Evolutionary conservation across 768 basidiomycete species (phyloP).

Genomic region (Porpolomopsis calyptriformis): DNA sequence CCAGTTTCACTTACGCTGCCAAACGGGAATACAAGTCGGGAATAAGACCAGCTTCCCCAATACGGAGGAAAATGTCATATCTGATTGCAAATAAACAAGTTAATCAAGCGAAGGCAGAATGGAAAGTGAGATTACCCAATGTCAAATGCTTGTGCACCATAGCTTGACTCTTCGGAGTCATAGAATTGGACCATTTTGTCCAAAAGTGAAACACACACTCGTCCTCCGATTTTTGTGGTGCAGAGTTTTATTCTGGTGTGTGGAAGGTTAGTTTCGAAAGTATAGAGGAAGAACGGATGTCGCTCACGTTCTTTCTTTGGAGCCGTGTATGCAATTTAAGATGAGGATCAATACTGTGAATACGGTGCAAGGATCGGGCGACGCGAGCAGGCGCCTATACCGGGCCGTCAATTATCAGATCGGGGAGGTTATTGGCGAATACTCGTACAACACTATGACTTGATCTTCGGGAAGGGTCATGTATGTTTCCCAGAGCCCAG

Average conservation of each 20-base stretch:
- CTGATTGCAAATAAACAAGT: slow-evolving; percentile 23
- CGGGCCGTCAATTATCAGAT: slow-evolving; percentile 10
- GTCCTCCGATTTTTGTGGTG: slow-evolving; percentile 43
- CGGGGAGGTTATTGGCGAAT: slow-evolving; percentile 11
- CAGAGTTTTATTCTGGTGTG: slow-evolving; percentile 40
- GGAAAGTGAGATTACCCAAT: slow-evolving; percentile 43
- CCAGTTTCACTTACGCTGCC: slow-evolving; percentile 38
- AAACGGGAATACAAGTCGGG: slow-evolving; percentile 52
- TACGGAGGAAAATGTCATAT: slow-evolving; percentile 51
- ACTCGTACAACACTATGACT: slow-evolving; percentile 59
- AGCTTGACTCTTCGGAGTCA: slow-evolving; percentile 54
- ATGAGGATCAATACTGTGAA: slow-evolving; percentile 59
- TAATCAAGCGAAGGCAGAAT: slow-evolving; percentile 4
- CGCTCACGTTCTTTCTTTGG: slow-evolving; percentile 44
- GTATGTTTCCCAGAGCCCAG: slow-evolving; percentile 54
- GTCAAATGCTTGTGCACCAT: slow-evolving; percentile 62
- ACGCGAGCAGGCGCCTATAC: slow-evolving; percentile 48
- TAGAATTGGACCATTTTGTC: slow-evolving; percentile 63
- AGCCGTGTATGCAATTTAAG: slow-evolving; percentile 58
- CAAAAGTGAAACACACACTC: slow-evolving; percentile 57
- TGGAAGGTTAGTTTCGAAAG: slow-evolving; percentile 5
- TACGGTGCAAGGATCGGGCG: slow-evolving; percentile 51
- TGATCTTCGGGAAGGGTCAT: slow-evolving; percentile 62
- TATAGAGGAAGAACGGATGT: not conserved
- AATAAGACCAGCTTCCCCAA: slow-evolving; percentile 51